Conservation (phyloP, 148 eudicot species). For the Vaccinium darrowii region DNA sequence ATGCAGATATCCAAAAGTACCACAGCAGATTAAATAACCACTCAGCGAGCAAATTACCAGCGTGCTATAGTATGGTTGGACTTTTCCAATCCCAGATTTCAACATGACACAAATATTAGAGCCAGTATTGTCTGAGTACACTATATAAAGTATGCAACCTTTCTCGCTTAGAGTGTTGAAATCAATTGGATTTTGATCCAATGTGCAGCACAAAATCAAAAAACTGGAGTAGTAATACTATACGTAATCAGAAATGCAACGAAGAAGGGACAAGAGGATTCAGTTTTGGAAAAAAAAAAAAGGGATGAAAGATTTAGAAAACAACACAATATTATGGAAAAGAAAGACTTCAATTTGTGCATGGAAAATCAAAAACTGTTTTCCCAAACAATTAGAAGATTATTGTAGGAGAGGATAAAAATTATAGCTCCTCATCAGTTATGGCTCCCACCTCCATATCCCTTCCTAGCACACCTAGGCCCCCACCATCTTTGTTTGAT, state of each 20-base stretch:
- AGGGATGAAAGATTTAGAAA: neutral
- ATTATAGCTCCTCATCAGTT: constrained; percentile 61
- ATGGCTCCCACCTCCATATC: constrained; percentile 97
- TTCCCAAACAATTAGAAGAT: neutral
- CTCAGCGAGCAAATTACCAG: neutral
- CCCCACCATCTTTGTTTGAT: constrained; percentile 81
- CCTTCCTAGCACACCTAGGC: constrained; percentile 73
- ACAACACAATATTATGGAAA: neutral
- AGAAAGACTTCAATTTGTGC: neutral
- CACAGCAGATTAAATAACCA: neutral
- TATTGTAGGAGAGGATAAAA: neutral
- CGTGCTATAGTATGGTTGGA: neutral
- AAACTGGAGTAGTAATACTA: neutral
- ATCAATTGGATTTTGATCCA: neutral
- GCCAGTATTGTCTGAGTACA: neutral
- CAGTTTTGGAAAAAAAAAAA: too few relatives aligned
- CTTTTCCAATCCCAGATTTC: neutral
- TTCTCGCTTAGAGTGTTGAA: neutral
- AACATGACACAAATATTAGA: neutral
- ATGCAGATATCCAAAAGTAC: neutral
- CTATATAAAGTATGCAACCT: neutral
- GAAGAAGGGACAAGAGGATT: neutral
- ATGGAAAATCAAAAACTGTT: neutral
- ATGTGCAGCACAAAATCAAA: neutral
- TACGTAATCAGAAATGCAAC: neutral